Conservation (phyloP, 2,329 filamentous ascomycete genomes). For the Microdochium bolleyi region DNA sequence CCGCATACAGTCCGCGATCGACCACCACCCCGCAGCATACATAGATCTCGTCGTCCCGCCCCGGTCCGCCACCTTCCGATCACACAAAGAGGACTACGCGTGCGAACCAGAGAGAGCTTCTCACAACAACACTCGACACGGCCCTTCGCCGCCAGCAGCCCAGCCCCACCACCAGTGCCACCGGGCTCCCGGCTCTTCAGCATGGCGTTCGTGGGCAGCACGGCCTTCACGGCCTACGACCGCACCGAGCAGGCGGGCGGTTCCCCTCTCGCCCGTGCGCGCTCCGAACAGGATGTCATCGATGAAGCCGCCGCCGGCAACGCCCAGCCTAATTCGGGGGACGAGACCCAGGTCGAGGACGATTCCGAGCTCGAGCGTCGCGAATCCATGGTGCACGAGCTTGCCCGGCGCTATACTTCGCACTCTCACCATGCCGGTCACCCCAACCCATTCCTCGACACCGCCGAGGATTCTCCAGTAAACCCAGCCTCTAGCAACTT, state of each 20-base stretch:
- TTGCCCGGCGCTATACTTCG: constrained; percentile 47
- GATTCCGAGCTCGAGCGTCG: constrained; percentile 40
- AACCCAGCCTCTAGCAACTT: constrained; percentile 47
- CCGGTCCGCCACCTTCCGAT: too few relatives aligned
- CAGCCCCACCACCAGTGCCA: neutral
- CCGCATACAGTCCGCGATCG: too few relatives aligned
- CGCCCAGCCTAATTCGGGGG: constrained; percentile 10
- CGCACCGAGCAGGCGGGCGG: neutral
- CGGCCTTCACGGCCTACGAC: constrained; percentile 1
- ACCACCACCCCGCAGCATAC: too few relatives aligned
- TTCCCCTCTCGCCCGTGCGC: neutral
- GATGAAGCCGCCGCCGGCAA: neutral
- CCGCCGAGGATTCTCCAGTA: constrained; percentile 38
- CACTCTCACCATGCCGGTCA: constrained; percentile 29
- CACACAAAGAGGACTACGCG: too few relatives aligned
- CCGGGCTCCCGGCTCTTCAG: neutral
- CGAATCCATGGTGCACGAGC: constrained; percentile 42
- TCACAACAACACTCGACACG: too few relatives aligned
- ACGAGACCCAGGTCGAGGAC: constrained; percentile 26
- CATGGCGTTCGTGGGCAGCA: neutral
- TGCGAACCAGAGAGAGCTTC: too few relatives aligned
- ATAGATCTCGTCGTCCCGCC: too few relatives aligned
- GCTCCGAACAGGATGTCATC: neutral
- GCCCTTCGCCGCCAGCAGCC: too few relatives aligned
- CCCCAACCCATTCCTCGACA: constrained; percentile 41